Evolutionary conservation across 495 filamentous ascomycete species (phyloP).

Genomic region (Neurospora sp.): DNA sequence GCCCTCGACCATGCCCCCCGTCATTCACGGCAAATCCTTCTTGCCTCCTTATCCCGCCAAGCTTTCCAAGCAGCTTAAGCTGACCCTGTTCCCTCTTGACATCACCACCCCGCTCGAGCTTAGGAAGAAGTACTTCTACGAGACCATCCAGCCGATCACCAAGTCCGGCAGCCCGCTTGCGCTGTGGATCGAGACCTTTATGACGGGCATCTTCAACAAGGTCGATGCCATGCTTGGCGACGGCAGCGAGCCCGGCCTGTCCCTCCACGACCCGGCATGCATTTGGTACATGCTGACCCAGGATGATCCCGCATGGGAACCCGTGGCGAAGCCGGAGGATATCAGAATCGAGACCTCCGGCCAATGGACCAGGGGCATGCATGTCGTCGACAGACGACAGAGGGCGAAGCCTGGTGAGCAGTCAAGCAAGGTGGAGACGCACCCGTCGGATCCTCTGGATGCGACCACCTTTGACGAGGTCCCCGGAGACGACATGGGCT

Average conservation of each 20-base stretch:
- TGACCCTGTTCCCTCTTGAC: slow-evolving; percentile 81
- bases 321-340: slow-evolving; percentile 46
- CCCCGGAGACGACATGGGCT: slow-evolving; percentile 56
- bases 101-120: slow-evolving; percentile 72
- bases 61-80: slow-evolving; percentile 54
- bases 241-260: slow-evolving; percentile 47
- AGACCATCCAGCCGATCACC: slow-evolving; percentile 39
- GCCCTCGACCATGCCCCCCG: slow-evolving; percentile 54
- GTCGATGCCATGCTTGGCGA: slow-evolving; percentile 51
- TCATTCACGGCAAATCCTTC: slow-evolving; percentile 24
- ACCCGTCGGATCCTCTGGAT: slow-evolving; percentile 22
- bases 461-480: slow-evolving; percentile 24
- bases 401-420: slow-evolving; percentile 46
- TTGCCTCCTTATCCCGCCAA: slow-evolving; percentile 58
- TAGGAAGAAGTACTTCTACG: slow-evolving; percentile 46
- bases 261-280: slow-evolving; percentile 79
- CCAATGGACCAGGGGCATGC: slow-evolving; percentile 92
- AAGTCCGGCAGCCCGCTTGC: slow-evolving; percentile 64
- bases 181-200: slow-evolving; percentile 70
- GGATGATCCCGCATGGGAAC: slow-evolving; percentile 40
- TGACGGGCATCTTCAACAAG: slow-evolving; percentile 65
- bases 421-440: slow-evolving; percentile 33
- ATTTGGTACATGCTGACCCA: slow-evolving; percentile 75
- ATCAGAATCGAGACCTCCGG: slow-evolving; percentile 79
- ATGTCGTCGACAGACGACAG: slow-evolving; percentile 65